Base-by-base conservation (phyloP, 1,284 basidiomycete species). In the Papiliotrema flavescens region DNA sequence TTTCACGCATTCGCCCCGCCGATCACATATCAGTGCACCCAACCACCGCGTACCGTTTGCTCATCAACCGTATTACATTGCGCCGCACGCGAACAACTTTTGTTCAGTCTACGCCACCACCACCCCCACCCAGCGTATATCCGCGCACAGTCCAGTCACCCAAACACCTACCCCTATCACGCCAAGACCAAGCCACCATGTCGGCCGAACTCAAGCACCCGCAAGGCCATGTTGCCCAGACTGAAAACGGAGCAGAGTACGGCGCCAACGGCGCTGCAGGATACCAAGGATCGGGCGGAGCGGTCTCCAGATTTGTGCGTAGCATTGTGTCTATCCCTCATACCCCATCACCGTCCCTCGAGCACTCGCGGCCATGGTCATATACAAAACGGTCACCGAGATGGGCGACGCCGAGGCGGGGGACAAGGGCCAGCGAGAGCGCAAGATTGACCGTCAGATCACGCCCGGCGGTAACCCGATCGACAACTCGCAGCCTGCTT, bases 381-480 rank as follows among this genome's bases (percentile, higher is more conserved):
- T 32, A 32, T 32, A 32, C 28, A 32, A 32, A 32, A 32, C 28
- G 5, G 28, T 32, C 28, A 32, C 28, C 28, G 28, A 32, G 28
- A 32, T 32, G 28, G 28, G n/a, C n/a, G n/a, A 32, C 6, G 39
- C 17, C 20, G 39, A 17, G 15, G 39, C 39, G 6, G 39, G 5
- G 20, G 15, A 40, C 39, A 15, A 40, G 39, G 42, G 42, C 23
- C 3, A 26, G 23, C 23, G 4, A n/a, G 39, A 40, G 17, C 39
- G 20, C 5, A 22, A 22, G 7, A 26, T 22, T 44, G 6, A 47
- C n/a, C 15, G n/a, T 22, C 34, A 51, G 49, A 43, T 76, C 59
- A 76, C 77, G 17, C 70, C 76, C 22, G 77, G 78, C 47, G 78
- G 78, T 36, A 73, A 79, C 60, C 73, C 76, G 23, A 68, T 75